These are phyloP conservation scores for Gardenia jasminoides DNA, from an alignment of 257 asterid species.

Conservation along the genomic window DNA sequence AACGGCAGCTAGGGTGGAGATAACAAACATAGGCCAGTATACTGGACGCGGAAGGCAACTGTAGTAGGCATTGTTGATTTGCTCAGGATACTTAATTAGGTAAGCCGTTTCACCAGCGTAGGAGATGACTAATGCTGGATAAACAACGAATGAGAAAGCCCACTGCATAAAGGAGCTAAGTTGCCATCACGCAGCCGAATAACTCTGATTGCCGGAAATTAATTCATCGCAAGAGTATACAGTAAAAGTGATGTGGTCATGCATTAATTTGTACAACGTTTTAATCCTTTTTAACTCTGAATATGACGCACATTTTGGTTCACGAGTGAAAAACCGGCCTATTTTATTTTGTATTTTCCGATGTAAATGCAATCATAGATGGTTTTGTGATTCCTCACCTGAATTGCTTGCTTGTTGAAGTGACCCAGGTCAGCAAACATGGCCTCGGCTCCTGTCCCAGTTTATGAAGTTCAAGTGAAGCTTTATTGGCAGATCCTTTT, in stretches of 20 bases:
- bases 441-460: conserved; percentile 10
- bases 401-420: conserved; percentile 25
- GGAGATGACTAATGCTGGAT: conserved; percentile 5
- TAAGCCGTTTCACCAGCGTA: conserved; percentile 13
- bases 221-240: no score
- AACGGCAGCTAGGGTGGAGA: conserved; percentile 64
- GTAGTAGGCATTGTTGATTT: not conserved
- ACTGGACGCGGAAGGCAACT: conserved; percentile 35
- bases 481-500: not conserved
- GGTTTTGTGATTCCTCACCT: not conserved
- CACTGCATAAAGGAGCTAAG: conserved; percentile 10
- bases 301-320: no score
- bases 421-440: conserved; percentile 27
- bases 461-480: not conserved
- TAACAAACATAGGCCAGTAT: conserved; percentile 69
- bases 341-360: no score
- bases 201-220: no score
- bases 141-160: conserved; percentile 12
- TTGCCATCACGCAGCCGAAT: no score
- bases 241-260: no score
- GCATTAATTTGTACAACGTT: no score
- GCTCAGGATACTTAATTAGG: conserved; percentile 1
- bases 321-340: no score
- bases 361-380: not conserved
- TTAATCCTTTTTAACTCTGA: no score